Base-by-base conservation (phyloP, 2,329 filamentous ascomycete genomes). In the Achaetomium macrosporum region DNA sequence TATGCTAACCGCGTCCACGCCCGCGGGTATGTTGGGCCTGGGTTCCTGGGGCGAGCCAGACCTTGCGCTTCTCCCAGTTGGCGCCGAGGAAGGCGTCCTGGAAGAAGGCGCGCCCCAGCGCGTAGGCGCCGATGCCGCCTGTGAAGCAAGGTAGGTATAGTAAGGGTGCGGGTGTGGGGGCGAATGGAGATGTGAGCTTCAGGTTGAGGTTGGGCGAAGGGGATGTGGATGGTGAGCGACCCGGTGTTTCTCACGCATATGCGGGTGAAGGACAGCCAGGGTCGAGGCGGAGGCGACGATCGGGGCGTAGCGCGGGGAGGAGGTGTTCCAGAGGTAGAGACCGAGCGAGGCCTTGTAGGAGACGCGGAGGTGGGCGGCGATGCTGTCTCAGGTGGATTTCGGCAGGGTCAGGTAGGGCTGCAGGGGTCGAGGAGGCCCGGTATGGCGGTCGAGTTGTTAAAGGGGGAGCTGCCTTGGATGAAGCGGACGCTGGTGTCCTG, bases 291-390 rank as follows among this genome's bases (percentile, higher is more conserved):
- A 53, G 19, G 35, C 1, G 25, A 47, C 42, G 31, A 56, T 25
- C 13, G 6, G 41, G 5, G 1, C 3, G 46, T 50, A 56, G 11
- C 15, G 42, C 8, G 53, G 46, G n/a, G 42, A 44, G 12, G 35
- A 13, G 29, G 46, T 43, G 46, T 56, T 47, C 50, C 53, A 53
- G 30, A 50, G 20, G 40, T 55, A 55, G 43, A 55, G 44, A 31
- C 53, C 53, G 25, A 51, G 40, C 2, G 35, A 20, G 13, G 39
- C 7, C 25, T 51, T 45, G 43, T 44, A 51, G 15, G 17, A n/a
- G 4, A 55, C 40, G 2, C 48, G 53, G 7, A 55, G 48, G 36
- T 44, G 44, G 17, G 31, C 12, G 17, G 48, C 48, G 35, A 44
- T 44, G 25, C 39, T 41, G 20, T 48, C 48, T 35, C 53, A 55